phyloP scores from a whole-genome alignment of 192 early-diverging fungal genomes.

The Backusella westeae region DNA sequence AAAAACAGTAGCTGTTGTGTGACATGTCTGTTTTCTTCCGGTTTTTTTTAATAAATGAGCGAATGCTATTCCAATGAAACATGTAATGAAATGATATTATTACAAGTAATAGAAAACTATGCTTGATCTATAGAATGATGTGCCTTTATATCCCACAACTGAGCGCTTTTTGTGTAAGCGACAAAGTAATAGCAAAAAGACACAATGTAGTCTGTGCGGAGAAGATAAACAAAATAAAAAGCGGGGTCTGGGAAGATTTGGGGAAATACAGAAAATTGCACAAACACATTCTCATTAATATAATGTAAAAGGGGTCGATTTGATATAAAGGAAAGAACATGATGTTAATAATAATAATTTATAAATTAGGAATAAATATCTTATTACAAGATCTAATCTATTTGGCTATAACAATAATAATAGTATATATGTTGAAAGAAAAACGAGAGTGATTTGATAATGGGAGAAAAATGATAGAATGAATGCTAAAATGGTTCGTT shows the following conservation, averaged over 20 bases:
- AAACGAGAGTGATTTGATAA: slow-evolving; percentile 2
- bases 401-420: not conserved
- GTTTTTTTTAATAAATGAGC: not conserved
- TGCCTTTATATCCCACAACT: not conserved
- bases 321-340: too few relatives aligned
- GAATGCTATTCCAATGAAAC: not conserved
- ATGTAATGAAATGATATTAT: not conserved
- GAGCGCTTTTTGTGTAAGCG: not conserved
- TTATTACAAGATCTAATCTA: not conserved
- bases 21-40: not conserved
- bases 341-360: not conserved
- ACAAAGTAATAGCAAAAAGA: not conserved
- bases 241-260: not conserved
- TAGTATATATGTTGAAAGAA: not conserved
- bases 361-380: not conserved
- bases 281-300: not conserved
- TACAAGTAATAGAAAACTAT: not conserved
- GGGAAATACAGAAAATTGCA: not conserved
- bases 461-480: not conserved
- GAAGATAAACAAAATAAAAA: not conserved
- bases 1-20: not conserved
- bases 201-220: not conserved
- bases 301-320: not conserved
- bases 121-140: not conserved
- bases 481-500: slow-evolving; percentile 8